Percentiles rank a stretch among this genome's conserved stretches.
These are phyloP conservation scores for Phaeosphaeriaceae sp. DNA, from an alignment of 2,329 filamentous ascomycete genomes.

Conservation along the genomic window DNA sequence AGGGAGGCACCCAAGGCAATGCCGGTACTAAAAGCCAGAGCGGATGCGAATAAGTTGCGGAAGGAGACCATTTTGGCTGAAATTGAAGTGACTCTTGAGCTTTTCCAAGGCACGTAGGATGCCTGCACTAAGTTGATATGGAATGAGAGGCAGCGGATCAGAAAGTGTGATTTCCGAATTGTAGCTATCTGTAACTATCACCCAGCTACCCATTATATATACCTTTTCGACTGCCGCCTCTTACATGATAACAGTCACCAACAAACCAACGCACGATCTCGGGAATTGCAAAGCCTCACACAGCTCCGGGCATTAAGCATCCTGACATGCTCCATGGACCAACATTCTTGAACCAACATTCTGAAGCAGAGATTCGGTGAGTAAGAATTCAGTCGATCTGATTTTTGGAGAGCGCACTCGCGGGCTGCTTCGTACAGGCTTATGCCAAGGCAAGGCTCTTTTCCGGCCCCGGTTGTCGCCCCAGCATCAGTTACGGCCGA, in stretches of 20 bases:
- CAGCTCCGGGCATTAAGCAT: neutral
- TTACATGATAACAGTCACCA: neutral
- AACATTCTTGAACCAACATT: too few relatives aligned
- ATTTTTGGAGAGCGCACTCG: neutral
- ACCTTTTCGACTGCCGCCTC: neutral
- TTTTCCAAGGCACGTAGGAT: neutral
- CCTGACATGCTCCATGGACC: neutral
- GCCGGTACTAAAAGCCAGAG: neutral
- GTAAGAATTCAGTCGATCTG: too few relatives aligned
- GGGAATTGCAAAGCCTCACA: neutral
- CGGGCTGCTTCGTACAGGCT: neutral
- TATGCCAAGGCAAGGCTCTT: neutral
- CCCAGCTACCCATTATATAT: neutral
- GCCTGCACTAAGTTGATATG: neutral
- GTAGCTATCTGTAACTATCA: neutral
- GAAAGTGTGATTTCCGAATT: neutral
- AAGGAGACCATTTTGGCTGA: neutral
- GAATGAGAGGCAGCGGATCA: neutral
- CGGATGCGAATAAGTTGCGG: neutral
- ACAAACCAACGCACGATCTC: neutral
- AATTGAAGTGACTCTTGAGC: neutral
- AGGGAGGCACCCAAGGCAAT: neutral
- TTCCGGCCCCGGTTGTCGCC: neutral
- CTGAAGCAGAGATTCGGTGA: too few relatives aligned
- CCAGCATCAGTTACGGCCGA: neutral